Conservation (phyloP, 306 rosid genomes). For the Trifolium dubium region DNA sequence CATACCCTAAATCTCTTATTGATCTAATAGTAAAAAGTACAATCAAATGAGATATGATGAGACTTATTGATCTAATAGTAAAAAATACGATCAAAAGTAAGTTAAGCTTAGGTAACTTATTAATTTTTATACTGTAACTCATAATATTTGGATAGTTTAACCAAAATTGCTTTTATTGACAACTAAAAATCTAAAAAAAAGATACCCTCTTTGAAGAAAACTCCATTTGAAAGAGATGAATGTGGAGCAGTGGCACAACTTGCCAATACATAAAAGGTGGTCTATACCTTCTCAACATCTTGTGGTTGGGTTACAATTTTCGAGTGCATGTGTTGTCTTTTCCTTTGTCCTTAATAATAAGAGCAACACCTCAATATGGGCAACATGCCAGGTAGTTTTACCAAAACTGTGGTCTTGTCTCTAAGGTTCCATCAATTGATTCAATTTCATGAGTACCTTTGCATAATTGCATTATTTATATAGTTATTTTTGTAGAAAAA, state of each 20-base stretch:
- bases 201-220: constrained; percentile 16
- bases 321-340: constrained; percentile 48
- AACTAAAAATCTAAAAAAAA: not conserved
- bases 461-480: not conserved
- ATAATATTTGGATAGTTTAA: too few species aligned
- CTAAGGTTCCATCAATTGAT: constrained; percentile 4
- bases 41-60: too few species aligned
- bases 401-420: constrained; percentile 50
- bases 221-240: constrained; percentile 34
- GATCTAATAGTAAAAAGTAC: too few species aligned
- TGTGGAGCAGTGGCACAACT: constrained; percentile 13
- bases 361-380: constrained; percentile 28
- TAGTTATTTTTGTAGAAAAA: not conserved
- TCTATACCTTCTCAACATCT: constrained; percentile 24
- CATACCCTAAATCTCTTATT: too few species aligned
- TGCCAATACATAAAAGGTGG: constrained; percentile 28
- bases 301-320: constrained; percentile 49
- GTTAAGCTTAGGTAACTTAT: too few species aligned
- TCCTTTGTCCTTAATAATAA: constrained; percentile 46
- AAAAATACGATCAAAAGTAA: too few species aligned
- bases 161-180: not conserved
- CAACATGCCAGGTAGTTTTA: constrained; percentile 45
- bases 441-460: constrained; percentile 16
- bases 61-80: too few species aligned
- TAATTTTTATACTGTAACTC: too few species aligned